Percentiles rank a stretch among this genome's conserved stretches.
Conservation (phyloP, 2,329 filamentous ascomycete genomes). For the Alternaria brassicae region DNA sequence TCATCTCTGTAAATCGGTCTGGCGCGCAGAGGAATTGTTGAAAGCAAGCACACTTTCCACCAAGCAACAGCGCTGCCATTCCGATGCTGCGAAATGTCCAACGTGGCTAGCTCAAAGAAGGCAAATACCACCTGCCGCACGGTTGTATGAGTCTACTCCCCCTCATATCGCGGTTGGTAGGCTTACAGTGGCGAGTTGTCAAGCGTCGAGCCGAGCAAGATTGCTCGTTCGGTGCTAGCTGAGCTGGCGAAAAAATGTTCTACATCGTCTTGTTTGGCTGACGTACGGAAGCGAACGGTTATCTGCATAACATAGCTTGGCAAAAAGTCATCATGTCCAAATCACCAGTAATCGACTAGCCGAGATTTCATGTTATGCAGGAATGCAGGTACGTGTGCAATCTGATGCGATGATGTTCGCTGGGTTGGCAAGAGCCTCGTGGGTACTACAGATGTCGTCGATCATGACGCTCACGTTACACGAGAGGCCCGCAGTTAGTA, state of each 20-base stretch:
- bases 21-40: conserved; percentile 5
- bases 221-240: conserved; percentile 39
- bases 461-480: conserved; percentile 14
- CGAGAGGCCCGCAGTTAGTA: conserved; percentile 7
- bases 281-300: conserved; percentile 40
- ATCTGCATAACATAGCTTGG: conserved; percentile 36
- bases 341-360: conserved; percentile 13
- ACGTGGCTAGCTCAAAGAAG: conserved; percentile 35
- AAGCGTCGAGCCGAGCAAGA: conserved; percentile 19
- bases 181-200: conserved; percentile 21
- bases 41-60: conserved; percentile 21
- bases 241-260: conserved; percentile 33
- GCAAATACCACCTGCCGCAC: conserved; percentile 29
- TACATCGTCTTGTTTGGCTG: conserved; percentile 39
- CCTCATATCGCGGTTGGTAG: conserved; percentile 1
- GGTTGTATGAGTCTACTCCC: conserved; percentile 7
- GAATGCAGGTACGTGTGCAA: conserved; percentile 10
- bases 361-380: conserved; percentile 18
- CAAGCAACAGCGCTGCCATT: conserved; percentile 23
- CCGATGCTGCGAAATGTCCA: conserved; percentile 18
- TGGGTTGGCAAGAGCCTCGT: conserved; percentile 6
- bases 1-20: conserved; percentile 3
- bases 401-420: conserved; percentile 7
- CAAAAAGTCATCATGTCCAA: conserved; percentile 12
- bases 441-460: conserved; percentile 11